A percentile compares a stretch with the other conserved stretches of the same genome.
Evolutionary conservation across 306 rosid species (phyloP).

Genomic region (Leucaena leucocephala): DNA sequence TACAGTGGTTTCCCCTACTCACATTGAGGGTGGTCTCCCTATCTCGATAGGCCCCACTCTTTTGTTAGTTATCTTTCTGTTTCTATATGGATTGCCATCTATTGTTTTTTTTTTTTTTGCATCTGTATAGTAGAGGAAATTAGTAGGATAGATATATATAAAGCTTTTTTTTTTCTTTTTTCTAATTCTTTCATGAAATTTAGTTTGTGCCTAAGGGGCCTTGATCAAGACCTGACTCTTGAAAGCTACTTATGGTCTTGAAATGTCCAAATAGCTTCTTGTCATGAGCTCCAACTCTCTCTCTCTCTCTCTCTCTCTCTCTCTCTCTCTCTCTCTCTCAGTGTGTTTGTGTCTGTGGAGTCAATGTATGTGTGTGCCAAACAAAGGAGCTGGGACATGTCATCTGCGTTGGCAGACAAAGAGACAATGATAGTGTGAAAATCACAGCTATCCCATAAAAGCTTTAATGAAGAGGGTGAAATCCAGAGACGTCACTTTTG

Average conservation of each 20-base stretch:
- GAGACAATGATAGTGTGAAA: conserved; percentile 37
- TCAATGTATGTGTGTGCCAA: conserved; percentile 25
- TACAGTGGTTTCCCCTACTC: conserved; percentile 33
- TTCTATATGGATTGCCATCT: conserved; percentile 34
- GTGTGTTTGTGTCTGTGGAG: neutral
- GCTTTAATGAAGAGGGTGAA: conserved; percentile 33
- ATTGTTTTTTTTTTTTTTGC: conserved; percentile 36
- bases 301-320: too few relatives aligned
- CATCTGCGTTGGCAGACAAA: conserved; percentile 20
- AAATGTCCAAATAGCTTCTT: conserved; percentile 37
- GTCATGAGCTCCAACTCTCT: conserved; percentile 21
- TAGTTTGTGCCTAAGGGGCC: conserved; percentile 38
- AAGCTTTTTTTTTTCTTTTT: conserved; percentile 23
- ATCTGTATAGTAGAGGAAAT: conserved; percentile 64
- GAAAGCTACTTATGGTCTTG: conserved; percentile 18
- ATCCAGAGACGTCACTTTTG: conserved; percentile 2
- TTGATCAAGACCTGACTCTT: conserved; percentile 18
- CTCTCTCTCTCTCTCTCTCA: neutral
- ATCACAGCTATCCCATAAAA: conserved; percentile 28
- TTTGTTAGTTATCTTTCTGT: conserved; percentile 28
- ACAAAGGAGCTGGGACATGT: conserved; percentile 30
- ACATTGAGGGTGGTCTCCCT: conserved; percentile 16
- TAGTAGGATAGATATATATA: conserved; percentile 44
- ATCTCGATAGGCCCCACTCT: conserved; percentile 29
- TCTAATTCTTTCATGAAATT: conserved; percentile 50